Evolutionary conservation across 371 early-diverging fungal species (phyloP).

Genomic region (Umbelopsis sp.): DNA sequence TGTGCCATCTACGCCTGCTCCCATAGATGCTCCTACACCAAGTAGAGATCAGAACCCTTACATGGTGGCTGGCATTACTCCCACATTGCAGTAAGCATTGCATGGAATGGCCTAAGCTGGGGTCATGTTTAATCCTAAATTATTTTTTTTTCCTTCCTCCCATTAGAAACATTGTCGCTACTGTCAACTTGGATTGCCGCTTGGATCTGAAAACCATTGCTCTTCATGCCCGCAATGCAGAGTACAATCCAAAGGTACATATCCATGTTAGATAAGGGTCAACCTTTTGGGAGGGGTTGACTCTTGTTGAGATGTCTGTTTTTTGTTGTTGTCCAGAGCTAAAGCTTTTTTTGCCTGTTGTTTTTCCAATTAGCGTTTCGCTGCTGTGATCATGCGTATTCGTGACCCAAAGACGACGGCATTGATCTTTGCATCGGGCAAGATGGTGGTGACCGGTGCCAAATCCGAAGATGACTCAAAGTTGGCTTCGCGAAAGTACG

Average conservation of each 20-base stretch:
- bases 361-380: slow-evolving; percentile 89
- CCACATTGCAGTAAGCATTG: slow-evolving; percentile 81
- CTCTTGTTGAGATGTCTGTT: too few relatives aligned
- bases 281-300: too few relatives aligned
- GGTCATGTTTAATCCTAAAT: slow-evolving; percentile 3
- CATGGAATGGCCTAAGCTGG: too few relatives aligned
- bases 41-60: slow-evolving; percentile 58
- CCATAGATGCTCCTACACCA: slow-evolving; percentile 55
- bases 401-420: slow-evolving; percentile 99
- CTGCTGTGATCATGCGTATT: slow-evolving; percentile 99
- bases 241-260: slow-evolving; percentile 99
- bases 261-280: slow-evolving; percentile 6
- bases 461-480: slow-evolving; percentile 97
- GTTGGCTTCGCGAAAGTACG: slow-evolving; percentile 99
- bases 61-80: slow-evolving; percentile 76
- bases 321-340: not conserved
- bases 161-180: slow-evolving; percentile 98
- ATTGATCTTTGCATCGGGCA: slow-evolving; percentile 99
- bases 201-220: slow-evolving; percentile 99
- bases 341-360: slow-evolving; percentile 22
- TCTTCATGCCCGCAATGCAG: slow-evolving; percentile 99
- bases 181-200: slow-evolving; percentile 99
- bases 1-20: slow-evolving; percentile 55
- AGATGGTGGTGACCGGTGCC: slow-evolving; percentile 99
- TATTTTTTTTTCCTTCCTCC: not conserved